Evolutionary conservation across 257 asterid species (phyloP).

Genomic region (Leonotis leonurus): DNA sequence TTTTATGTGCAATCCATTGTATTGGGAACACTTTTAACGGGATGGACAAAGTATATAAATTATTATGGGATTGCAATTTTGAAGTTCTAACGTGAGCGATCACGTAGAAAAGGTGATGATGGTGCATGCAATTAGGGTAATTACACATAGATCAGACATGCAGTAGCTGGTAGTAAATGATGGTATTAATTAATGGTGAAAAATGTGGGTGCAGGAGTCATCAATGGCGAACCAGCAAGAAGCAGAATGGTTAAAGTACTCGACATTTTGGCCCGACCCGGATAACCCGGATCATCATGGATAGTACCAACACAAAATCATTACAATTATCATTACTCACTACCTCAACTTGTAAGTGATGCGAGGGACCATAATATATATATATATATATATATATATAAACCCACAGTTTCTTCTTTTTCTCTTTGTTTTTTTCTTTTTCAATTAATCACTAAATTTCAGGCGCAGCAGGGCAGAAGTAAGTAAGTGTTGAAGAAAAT

Average conservation of each 20-base stretch:
- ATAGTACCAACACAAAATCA: conserved; percentile 32
- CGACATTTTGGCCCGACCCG: conserved; percentile 92
- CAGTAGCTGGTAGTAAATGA: too few species aligned
- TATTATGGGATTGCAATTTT: too few species aligned
- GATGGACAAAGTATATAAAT: too few species aligned
- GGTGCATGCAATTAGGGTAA: too few species aligned
- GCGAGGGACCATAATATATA: conserved; percentile 33
- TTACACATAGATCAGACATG: too few species aligned
- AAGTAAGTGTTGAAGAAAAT: conserved; percentile 35
- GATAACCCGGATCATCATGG: conserved; percentile 96
- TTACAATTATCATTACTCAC: conserved; percentile 20
- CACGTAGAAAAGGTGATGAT: too few species aligned
- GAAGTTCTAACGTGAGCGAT: too few species aligned
- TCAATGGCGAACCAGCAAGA: conserved; percentile 67
- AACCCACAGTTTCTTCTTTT: too few species aligned
- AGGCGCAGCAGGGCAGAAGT: conserved; percentile 25
- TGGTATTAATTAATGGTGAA: neutral
- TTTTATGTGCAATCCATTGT: too few species aligned
- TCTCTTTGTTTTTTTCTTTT: too few species aligned
- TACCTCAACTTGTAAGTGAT: conserved; percentile 19
- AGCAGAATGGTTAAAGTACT: conserved; percentile 93
- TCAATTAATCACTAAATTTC: conserved; percentile 13
- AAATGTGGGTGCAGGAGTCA: conserved; percentile 54
- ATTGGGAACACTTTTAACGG: too few species aligned
- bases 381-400: too few species aligned